Evolutionary conservation across 805 yeast genomes (phyloP).

Genomic region (Ogataea trehalophila): DNA sequence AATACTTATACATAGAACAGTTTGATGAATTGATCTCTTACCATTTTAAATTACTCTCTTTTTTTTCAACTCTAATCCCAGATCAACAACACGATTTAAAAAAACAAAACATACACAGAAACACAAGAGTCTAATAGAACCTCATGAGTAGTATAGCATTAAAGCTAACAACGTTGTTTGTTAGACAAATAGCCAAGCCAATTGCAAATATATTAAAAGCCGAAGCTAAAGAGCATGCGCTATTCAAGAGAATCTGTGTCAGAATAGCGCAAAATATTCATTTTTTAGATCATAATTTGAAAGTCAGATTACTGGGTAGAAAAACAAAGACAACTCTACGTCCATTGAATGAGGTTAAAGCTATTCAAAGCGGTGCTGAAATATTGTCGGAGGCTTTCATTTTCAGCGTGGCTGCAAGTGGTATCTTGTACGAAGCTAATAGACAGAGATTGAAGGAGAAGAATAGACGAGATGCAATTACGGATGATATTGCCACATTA

Average conservation of each 20-base stretch:
- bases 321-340: conserved; percentile 47
- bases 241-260: conserved; percentile 59
- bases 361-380: conserved; percentile 78
- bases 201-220: conserved; percentile 64
- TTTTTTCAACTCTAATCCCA: too few relatives aligned
- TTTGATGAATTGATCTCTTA: too few relatives aligned
- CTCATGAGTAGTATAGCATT: conserved; percentile 73
- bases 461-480: conserved; percentile 55
- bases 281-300: conserved; percentile 54
- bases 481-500: conserved; percentile 65
- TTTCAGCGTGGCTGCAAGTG: conserved; percentile 74
- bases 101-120: too few relatives aligned
- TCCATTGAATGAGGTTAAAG: conserved; percentile 77
- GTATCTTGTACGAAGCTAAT: conserved; percentile 66
- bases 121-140: too few relatives aligned
- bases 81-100: too few relatives aligned
- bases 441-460: conserved; percentile 63
- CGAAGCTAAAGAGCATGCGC: conserved; percentile 69
- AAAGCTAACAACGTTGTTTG: conserved; percentile 64
- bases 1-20: too few relatives aligned
- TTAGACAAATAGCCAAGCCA: conserved; percentile 76
- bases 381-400: conserved; percentile 73
- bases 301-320: conserved; percentile 57
- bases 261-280: conserved; percentile 69
- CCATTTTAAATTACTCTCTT: too few relatives aligned